These are phyloP conservation scores for Pichia manshurica DNA, from an alignment of 805 yeast species.

Conservation along the genomic window DNA sequence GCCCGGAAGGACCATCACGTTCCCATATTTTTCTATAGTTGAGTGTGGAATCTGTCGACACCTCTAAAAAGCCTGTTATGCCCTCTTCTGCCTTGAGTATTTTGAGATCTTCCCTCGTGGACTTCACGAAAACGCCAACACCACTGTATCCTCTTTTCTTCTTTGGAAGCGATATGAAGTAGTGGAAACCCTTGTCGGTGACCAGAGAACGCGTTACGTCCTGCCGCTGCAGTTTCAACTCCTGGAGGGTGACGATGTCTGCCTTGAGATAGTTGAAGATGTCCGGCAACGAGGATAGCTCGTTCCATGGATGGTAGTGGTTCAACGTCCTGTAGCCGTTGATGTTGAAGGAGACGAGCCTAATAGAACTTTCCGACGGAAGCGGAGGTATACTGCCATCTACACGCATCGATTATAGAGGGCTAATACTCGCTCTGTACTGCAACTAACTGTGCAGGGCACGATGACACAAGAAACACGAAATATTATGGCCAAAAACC, in stretches of 20 bases:
- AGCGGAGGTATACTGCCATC: conserved; percentile 9
- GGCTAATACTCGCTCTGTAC: too few relatives aligned
- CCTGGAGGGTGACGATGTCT: conserved; percentile 84
- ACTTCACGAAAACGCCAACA: conserved; percentile 73
- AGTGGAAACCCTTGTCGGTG: conserved; percentile 49
- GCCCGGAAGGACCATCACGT: conserved; percentile 1
- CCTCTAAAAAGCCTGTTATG: conserved; percentile 58
- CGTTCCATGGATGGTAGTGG: conserved; percentile 81
- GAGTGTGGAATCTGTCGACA: conserved; percentile 10
- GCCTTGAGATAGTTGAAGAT: conserved; percentile 53
- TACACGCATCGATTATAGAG: neutral
- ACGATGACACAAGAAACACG: too few relatives aligned
- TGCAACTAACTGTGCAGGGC: too few relatives aligned
- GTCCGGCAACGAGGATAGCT: conserved; percentile 34
- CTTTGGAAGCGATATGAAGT: conserved; percentile 65
- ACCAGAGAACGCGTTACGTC: conserved; percentile 35
- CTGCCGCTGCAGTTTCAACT: conserved; percentile 60
- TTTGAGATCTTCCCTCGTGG: conserved; percentile 36
- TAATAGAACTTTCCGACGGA: conserved; percentile 6
- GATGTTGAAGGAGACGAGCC: conserved; percentile 60
- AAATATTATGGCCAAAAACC: too few relatives aligned
- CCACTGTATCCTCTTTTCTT: conserved; percentile 84
- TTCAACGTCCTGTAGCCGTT: conserved; percentile 78
- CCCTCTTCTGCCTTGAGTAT: conserved; percentile 87
- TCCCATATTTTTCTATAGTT: conserved; percentile 26